A percentile compares a stretch with the other conserved stretches of the same genome.
These are phyloP conservation scores for Oenanthe sinensis DNA, from an alignment of 129 eudicot species.

Conservation along the genomic window DNA sequence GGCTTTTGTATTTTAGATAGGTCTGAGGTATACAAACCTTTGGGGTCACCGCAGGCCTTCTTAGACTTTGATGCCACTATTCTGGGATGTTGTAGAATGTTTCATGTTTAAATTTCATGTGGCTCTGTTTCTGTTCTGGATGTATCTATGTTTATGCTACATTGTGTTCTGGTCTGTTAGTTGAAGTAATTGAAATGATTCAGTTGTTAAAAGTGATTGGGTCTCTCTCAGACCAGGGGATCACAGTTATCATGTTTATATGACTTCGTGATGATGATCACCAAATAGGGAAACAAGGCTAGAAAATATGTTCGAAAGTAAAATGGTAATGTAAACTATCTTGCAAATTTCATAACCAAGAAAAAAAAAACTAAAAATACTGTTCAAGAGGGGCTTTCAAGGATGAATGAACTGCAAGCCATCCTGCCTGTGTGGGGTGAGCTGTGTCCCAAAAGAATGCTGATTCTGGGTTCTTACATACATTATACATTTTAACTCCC, in stretches of 20 bases:
- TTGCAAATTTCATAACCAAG: neutral
- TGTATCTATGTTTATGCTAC: neutral
- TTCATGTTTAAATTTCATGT: neutral
- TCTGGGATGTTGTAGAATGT: neutral
- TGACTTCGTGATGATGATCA: neutral
- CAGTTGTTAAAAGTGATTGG: neutral
- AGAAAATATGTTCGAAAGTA: neutral
- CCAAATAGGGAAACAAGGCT: neutral
- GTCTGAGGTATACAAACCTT: neutral
- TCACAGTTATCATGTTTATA: neutral
- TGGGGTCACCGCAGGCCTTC: neutral
- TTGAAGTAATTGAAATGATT: neutral
- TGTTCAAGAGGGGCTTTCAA: conserved; percentile 35
- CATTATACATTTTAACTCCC: conserved; percentile 43
- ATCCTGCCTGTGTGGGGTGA: conserved; percentile 80
- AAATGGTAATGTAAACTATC: neutral
- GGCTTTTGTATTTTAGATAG: conserved; percentile 1
- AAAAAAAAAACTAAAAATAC: neutral
- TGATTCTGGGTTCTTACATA: conserved; percentile 49
- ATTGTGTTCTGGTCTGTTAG: neutral
- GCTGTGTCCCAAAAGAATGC: conserved; percentile 66
- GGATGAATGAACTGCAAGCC: conserved; percentile 45
- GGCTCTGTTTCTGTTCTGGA: neutral
- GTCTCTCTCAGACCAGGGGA: neutral
- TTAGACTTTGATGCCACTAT: neutral